These are phyloP conservation scores for Geotrichum fermentans DNA, from an alignment of 1,139 yeast species.

Conservation along the genomic window DNA sequence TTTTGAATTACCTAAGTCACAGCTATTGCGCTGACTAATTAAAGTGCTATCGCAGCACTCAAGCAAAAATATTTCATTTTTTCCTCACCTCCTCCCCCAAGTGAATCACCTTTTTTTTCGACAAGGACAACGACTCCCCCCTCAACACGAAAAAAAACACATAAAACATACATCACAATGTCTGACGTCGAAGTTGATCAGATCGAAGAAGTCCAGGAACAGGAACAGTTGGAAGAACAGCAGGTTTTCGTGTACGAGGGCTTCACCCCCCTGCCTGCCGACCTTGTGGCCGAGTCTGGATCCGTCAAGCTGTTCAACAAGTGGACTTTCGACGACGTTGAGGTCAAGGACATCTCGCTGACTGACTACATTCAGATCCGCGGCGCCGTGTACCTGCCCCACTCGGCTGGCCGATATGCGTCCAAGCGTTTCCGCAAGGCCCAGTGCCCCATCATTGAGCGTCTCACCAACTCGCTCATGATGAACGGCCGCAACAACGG, in stretches of 20 bases:
- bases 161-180: constrained; percentile 25
- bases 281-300: constrained; percentile 91
- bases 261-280: constrained; percentile 87
- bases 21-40: too few relatives aligned
- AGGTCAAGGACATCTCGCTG: constrained; percentile 95
- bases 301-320: constrained; percentile 98
- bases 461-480: constrained; percentile 99
- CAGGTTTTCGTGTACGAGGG: constrained; percentile 29
- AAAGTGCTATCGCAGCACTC: too few relatives aligned
- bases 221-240: constrained; percentile 22
- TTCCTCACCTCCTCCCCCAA: constrained; percentile 7
- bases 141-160: constrained; percentile 8
- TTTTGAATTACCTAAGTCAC: too few relatives aligned
- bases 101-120: constrained; percentile 17
- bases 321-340: constrained; percentile 97
- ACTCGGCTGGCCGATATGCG: constrained; percentile 99
- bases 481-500: constrained; percentile 99
- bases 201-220: constrained; percentile 18
- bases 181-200: constrained; percentile 26
- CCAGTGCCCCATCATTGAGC: constrained; percentile 98
- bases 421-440: constrained; percentile 99
- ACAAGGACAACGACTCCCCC: constrained; percentile 12
- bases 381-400: constrained; percentile 96
- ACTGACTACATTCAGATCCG: constrained; percentile 98
- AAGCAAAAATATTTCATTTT: constrained; percentile 5